phyloP scores from a whole-genome alignment of 2,329 filamentous ascomycete species.

The Fusarium napiforme region DNA sequence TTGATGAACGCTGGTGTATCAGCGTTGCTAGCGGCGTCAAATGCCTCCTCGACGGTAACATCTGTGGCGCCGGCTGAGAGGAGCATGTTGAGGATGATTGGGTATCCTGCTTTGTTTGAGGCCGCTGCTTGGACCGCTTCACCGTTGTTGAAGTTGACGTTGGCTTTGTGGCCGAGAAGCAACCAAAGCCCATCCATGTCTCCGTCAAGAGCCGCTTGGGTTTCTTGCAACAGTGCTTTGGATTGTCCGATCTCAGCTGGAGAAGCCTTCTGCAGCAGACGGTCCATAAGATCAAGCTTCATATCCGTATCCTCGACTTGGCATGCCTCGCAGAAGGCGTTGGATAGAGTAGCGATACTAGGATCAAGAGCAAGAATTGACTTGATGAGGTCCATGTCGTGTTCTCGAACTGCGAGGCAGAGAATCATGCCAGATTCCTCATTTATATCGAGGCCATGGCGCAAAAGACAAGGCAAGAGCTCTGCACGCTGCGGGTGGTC shows the following conservation, averaged over 20 bases:
- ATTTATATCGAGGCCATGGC: slow-evolving; percentile 2
- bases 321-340: neutral
- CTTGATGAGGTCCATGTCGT: neutral
- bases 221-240: neutral
- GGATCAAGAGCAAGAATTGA: neutral
- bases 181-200: neutral
- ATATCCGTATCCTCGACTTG: neutral
- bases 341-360: neutral
- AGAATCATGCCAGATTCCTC: neutral
- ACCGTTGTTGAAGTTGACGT: slow-evolving; percentile 13
- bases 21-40: neutral
- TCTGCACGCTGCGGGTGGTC: neutral
- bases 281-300: neutral
- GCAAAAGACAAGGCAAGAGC: neutral
- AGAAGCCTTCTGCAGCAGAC: neutral
- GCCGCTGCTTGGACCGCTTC: slow-evolving; percentile 7
- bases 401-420: neutral
- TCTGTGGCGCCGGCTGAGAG: neutral
- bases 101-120: neutral
- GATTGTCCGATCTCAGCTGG: slow-evolving; percentile 19
- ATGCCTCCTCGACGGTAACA: neutral
- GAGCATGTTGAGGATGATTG: slow-evolving; percentile 3
- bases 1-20: neutral
- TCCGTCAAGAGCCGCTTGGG: neutral
- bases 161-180: slow-evolving; percentile 4